A percentile compares a stretch with the other conserved stretches of the same genome.
phyloP scores from a whole-genome alignment of 345 rosid genomes.

The Acer saccharum region DNA sequence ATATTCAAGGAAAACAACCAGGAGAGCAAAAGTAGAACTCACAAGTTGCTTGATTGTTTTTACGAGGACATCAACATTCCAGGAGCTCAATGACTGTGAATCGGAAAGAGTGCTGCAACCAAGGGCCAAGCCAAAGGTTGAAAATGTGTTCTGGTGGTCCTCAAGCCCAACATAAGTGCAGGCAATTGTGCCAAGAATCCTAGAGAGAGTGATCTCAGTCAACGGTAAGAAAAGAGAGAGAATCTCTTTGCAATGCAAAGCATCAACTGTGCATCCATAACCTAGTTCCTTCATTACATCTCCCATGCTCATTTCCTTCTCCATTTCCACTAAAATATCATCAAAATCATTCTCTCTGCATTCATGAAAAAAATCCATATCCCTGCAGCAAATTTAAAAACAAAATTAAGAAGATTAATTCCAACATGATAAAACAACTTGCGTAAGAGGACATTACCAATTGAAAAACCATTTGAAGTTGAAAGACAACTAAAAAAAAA shows the following conservation, averaged over 20 bases:
- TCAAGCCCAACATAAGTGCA: constrained; percentile 54
- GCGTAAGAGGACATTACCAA: background rate
- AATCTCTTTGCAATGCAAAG: constrained; percentile 66
- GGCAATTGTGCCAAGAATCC: constrained; percentile 62
- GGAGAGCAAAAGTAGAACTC: constrained; percentile 29
- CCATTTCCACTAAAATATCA: constrained; percentile 77
- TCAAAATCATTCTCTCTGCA: constrained; percentile 67
- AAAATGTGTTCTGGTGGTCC: constrained; percentile 58
- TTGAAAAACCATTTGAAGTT: background rate
- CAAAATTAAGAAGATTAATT: constrained; percentile 7
- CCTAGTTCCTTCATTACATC: constrained; percentile 87
- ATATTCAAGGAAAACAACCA: constrained; percentile 10
- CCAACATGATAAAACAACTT: background rate
- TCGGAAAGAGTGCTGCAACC: constrained; percentile 59
- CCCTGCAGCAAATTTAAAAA: constrained; percentile 39
- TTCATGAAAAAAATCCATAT: constrained; percentile 43
- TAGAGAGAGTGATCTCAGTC: constrained; percentile 71
- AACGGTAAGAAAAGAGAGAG: constrained; percentile 70
- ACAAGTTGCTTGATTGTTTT: constrained; percentile 78
- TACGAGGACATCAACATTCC: constrained; percentile 78
- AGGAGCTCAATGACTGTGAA: constrained; percentile 51
- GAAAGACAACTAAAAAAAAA: background rate
- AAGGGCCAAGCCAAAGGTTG: constrained; percentile 73
- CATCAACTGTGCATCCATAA: constrained; percentile 80
- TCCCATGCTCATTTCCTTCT: constrained; percentile 74